These are phyloP conservation scores for Fusarium coicis DNA, from an alignment of 2,329 filamentous ascomycete species.

Conservation along the genomic window DNA sequence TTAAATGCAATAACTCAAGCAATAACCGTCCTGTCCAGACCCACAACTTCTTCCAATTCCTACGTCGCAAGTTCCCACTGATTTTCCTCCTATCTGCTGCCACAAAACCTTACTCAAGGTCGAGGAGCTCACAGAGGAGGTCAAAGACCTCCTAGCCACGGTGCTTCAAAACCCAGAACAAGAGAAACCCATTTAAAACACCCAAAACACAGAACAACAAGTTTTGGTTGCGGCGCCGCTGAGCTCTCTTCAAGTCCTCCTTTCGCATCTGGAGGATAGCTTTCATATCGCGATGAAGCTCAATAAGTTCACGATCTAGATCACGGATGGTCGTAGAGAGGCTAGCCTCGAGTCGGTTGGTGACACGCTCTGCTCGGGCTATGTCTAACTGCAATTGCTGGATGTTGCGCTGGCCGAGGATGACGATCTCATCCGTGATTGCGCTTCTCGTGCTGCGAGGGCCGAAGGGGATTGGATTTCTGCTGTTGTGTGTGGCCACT, in stretches of 20 bases:
- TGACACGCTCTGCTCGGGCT: no score
- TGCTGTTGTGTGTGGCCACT: no score
- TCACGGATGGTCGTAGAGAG: neutral
- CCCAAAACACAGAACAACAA: neutral
- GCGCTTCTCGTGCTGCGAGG: no score
- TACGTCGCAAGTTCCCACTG: neutral
- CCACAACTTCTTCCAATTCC: no score
- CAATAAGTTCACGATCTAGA: no score
- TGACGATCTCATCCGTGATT: neutral
- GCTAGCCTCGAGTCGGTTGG: neutral
- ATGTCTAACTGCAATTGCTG: no score
- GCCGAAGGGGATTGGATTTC: no score
- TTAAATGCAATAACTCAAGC: neutral
- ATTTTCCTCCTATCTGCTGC: neutral
- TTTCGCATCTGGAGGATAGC: neutral
- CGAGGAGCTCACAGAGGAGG: no score
- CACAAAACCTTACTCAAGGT: neutral
- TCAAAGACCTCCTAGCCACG: no score
- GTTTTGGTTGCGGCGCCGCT: neutral
- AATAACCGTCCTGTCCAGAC: neutral
- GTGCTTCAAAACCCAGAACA: neutral
- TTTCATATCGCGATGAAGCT: no score
- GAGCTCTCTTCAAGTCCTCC: neutral
- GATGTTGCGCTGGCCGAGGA: neutral
- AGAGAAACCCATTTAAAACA: neutral